Conservation (phyloP, 2,329 filamentous ascomycete species). For the Juglanconis sp. region DNA sequence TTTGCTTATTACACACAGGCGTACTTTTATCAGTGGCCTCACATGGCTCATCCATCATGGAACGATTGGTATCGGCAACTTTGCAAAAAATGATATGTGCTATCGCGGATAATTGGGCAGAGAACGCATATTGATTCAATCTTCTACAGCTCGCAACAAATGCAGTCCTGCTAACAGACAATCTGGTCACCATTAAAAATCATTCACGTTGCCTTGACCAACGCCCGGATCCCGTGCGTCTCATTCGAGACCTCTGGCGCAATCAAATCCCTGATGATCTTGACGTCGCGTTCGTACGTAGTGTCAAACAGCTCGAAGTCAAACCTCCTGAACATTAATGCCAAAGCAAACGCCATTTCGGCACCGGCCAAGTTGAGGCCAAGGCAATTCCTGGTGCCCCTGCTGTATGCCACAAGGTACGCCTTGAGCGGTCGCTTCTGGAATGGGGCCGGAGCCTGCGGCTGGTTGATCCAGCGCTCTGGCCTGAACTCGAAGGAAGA, state of each 20-base stretch:
- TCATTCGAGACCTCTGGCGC: background rate
- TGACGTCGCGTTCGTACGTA: background rate
- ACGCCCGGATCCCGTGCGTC: background rate
- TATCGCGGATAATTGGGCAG: too few relatives aligned
- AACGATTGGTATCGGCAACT: too few relatives aligned
- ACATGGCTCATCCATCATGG: too few relatives aligned
- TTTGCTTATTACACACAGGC: too few relatives aligned
- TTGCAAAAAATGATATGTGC: too few relatives aligned
- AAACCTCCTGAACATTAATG: background rate
- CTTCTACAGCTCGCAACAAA: too few relatives aligned
- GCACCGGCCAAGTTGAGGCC: background rate
- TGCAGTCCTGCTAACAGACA: too few relatives aligned
- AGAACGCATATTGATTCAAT: too few relatives aligned
- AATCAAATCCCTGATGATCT: background rate
- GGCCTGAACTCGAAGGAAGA: background rate
- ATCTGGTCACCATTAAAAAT: too few relatives aligned
- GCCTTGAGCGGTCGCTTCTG: background rate
- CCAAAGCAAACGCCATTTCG: background rate
- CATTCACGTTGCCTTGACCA: background rate
- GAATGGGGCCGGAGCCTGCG: background rate
- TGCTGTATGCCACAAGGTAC: background rate
- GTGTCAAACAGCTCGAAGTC: background rate
- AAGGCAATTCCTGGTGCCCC: background rate
- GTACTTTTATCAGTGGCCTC: too few relatives aligned
- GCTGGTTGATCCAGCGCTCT: background rate